Evolutionary conservation across 306 rosid genomes (phyloP).

Genomic region (Cucumis hystrix): DNA sequence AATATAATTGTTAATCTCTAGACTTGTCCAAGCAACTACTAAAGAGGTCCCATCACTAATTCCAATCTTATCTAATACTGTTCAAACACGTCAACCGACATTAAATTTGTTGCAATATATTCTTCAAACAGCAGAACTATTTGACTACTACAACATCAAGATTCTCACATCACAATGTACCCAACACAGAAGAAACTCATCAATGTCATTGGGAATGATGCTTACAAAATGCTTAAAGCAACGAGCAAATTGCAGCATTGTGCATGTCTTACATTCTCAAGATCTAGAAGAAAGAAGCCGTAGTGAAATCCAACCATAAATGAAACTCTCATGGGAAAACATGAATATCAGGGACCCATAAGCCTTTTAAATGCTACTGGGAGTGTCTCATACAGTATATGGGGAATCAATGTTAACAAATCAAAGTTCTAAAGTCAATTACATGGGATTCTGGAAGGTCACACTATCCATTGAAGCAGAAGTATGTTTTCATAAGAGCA

Average conservation of each 20-base stretch:
- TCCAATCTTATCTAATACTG: not conserved
- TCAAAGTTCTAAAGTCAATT: not conserved
- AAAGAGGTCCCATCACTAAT: not conserved
- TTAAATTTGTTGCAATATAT: not conserved
- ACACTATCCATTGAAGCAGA: not conserved
- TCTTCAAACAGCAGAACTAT: not conserved
- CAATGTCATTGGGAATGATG: not conserved
- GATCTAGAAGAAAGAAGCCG: not conserved
- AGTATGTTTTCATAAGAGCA: not conserved
- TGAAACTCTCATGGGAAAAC: not conserved
- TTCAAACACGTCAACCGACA: not conserved
- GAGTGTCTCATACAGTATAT: not conserved
- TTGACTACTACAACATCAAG: not conserved
- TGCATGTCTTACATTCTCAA: slow-evolving; percentile 1
- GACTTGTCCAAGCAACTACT: not conserved
- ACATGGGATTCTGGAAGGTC: not conserved
- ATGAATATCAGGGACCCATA: not conserved
- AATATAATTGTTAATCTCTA: not conserved
- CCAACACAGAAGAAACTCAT: not conserved
- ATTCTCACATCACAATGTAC: not conserved
- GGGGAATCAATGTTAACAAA: not conserved
- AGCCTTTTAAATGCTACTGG: not conserved
- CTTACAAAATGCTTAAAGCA: not conserved
- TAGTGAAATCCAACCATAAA: not conserved
- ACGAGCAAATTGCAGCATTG: not conserved